A percentile compares a stretch with the other conserved stretches of the same genome.
Conservation (phyloP, 2,329 filamentous ascomycete genomes). For the Didymella pinodella region DNA sequence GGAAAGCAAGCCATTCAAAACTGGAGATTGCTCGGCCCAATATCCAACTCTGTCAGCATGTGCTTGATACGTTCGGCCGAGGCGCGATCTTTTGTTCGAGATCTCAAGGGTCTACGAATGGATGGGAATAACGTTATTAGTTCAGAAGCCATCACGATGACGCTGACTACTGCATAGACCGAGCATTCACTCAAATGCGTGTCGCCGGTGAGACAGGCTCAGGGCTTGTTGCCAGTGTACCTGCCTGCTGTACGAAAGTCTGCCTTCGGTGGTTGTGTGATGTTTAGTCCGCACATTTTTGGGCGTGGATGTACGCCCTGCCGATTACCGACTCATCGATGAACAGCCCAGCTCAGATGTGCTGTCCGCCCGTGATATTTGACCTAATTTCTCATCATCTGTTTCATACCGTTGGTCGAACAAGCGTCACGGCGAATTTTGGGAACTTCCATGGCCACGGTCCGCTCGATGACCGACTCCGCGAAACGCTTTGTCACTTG, state of each 20-base stretch:
- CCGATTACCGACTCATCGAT: constrained; percentile 28
- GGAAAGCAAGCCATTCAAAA: constrained; percentile 16
- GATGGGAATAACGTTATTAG: constrained; percentile 31
- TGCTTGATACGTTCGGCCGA: constrained; percentile 36
- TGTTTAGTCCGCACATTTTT: constrained; percentile 34
- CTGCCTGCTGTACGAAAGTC: constrained; percentile 13
- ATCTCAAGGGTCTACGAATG: constrained; percentile 14
- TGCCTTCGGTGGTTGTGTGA: constrained; percentile 13
- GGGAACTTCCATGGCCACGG: constrained; percentile 33
- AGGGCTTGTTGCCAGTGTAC: constrained; percentile 11
- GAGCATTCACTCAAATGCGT: constrained; percentile 14
- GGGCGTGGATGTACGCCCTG: constrained; percentile 31
- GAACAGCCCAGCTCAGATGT: constrained; percentile 2
- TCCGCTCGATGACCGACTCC: constrained; percentile 43
- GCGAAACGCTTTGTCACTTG: constrained; percentile 46
- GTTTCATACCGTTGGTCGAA: constrained; percentile 28
- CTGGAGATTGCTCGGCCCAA: constrained; percentile 27
- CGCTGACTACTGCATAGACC: constrained; percentile 18
- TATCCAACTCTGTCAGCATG: constrained; percentile 18
- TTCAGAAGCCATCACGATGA: constrained; percentile 34
- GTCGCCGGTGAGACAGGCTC: constrained; percentile 9
- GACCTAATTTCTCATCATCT: constrained; percentile 29
- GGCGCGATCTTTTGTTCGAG: constrained; percentile 12
- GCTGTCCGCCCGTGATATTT: constrained; percentile 6
- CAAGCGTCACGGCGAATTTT: constrained; percentile 23